These are phyloP conservation scores for Magnusiomyces sp. DNA, from an alignment of 1,139 yeast species.

Conservation along the genomic window DNA sequence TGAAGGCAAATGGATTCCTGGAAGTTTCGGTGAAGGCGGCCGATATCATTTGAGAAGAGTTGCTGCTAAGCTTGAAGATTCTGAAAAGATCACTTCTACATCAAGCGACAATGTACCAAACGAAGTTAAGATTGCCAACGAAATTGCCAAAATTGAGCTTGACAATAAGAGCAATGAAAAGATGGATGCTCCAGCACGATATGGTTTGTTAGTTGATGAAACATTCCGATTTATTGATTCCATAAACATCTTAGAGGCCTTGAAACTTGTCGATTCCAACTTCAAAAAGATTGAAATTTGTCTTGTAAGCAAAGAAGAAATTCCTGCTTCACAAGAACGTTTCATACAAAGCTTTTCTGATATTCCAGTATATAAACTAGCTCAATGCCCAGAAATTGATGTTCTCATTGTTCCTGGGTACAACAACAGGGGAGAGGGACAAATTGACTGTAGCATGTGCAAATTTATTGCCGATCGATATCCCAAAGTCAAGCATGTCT, in stretches of 20 bases:
- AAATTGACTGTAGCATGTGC: neutral
- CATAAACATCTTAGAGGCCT: neutral
- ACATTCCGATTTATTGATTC: neutral
- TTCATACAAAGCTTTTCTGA: no score
- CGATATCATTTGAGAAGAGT: conserved; percentile 1
- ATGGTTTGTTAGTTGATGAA: neutral
- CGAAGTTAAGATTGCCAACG: no score
- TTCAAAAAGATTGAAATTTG: no score
- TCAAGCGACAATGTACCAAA: neutral
- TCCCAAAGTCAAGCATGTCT: conserved; percentile 1
- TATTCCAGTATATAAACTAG: no score
- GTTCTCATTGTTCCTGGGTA: conserved; percentile 11
- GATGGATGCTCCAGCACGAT: neutral
- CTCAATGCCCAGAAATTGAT: conserved; percentile 9
- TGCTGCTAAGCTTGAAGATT: neutral
- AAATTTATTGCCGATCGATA: neutral
- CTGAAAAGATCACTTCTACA: neutral
- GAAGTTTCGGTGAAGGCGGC: conserved; percentile 11
- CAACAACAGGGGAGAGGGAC: neutral
- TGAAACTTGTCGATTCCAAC: no score
- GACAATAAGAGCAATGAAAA: neutral
- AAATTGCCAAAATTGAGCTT: no score
- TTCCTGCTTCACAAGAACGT: no score
- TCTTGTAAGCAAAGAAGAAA: no score
- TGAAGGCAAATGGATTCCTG: conserved; percentile 12